phyloP scores from a whole-genome alignment of 306 rosid genomes.

The Abrus precatorius region DNA sequence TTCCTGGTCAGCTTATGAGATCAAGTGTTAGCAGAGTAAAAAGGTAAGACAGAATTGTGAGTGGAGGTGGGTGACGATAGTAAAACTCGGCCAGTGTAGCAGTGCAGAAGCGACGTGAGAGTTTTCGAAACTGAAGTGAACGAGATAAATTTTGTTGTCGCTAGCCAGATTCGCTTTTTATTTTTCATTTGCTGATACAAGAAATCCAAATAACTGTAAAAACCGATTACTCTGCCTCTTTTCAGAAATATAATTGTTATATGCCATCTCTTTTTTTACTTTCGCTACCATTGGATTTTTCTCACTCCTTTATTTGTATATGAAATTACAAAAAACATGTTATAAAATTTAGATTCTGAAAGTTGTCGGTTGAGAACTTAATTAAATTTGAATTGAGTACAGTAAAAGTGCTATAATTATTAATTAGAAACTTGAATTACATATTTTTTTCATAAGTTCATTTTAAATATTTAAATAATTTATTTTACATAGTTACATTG shows the following conservation, averaged over 20 bases:
- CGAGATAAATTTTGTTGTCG: conserved; percentile 33
- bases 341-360: background rate
- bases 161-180: conserved; percentile 6
- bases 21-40: background rate
- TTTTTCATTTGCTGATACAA: background rate
- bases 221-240: conserved; percentile 15
- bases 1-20: background rate
- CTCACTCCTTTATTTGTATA: background rate
- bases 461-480: background rate
- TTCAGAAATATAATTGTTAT: conserved; percentile 4
- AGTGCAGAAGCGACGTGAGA: background rate
- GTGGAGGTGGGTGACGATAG: background rate
- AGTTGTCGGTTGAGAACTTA: too few species aligned
- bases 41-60: background rate
- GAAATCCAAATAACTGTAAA: conserved; percentile 39
- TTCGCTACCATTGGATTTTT: background rate
- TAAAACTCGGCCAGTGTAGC: background rate
- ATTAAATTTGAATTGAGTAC: too few species aligned
- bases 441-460: background rate
- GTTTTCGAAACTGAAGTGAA: background rate
- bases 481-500: background rate
- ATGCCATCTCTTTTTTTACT: background rate
- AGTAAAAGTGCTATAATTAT: background rate
- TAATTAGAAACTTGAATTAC: background rate
- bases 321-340: background rate